Conservation (phyloP, 2,329 filamentous ascomycete genomes). For the Pseudocercospora fijiensis region DNA sequence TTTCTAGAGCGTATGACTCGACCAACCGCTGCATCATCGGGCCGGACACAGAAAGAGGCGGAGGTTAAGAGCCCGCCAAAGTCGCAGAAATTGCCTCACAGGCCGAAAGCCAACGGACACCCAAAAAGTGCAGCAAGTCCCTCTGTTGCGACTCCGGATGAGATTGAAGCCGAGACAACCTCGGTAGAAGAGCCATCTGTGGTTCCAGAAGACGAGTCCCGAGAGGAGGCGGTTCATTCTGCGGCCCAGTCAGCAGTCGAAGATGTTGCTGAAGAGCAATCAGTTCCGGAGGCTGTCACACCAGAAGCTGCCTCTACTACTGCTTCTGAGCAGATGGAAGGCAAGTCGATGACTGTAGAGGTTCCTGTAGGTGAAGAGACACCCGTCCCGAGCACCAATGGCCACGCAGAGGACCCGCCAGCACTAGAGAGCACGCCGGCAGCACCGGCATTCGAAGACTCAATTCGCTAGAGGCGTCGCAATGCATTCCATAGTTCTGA, state of each 20-base stretch:
- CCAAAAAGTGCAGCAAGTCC: conserved; percentile 14
- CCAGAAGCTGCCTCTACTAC: background rate
- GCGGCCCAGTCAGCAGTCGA: background rate
- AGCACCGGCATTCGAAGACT: conserved; percentile 3
- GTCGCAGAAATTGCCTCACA: conserved; percentile 15
- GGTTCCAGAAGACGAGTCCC: conserved; percentile 8
- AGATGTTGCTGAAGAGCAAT: background rate
- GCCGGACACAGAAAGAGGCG: conserved; percentile 66
- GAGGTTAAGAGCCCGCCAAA: conserved; percentile 42
- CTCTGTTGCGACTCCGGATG: conserved; percentile 5
- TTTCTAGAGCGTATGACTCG: conserved; percentile 82
- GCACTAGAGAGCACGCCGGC: conserved; percentile 14
- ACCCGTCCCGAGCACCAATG: conserved; percentile 4
- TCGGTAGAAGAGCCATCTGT: conserved; percentile 18
- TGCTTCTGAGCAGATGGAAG: background rate
- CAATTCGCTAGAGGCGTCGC: conserved; percentile 14
- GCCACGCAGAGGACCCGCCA: conserved; percentile 10
- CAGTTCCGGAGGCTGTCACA: background rate
- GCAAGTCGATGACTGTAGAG: background rate
- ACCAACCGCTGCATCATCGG: conserved; percentile 68
- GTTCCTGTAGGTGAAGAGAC: conserved; percentile 5
- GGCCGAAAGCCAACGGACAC: conserved; percentile 22
- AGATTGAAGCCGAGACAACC: background rate
- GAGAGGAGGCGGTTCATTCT: conserved; percentile 3
- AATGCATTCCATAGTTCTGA: conserved; percentile 6